A percentile compares a stretch with the other conserved stretches of the same genome.
These are phyloP conservation scores for Colletotrichum viniferum DNA, from an alignment of 2,329 filamentous ascomycete species.

Conservation along the genomic window DNA sequence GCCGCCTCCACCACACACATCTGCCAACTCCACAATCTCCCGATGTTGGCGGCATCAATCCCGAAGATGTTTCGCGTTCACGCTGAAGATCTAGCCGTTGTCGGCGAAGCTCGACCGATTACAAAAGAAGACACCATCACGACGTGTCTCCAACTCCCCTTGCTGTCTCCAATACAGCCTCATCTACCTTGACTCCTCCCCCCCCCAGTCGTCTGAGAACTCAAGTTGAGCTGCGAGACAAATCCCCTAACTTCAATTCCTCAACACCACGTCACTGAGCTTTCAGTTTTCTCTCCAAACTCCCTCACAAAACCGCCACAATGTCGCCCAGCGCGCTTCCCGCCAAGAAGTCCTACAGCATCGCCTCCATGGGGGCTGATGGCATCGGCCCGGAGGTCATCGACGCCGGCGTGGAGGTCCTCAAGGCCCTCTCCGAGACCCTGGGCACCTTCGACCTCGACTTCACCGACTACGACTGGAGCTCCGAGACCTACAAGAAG, in stretches of 20 bases:
- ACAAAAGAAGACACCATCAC: conserved; percentile 13
- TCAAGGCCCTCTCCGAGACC: conserved; percentile 56
- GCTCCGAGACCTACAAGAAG: conserved; percentile 68
- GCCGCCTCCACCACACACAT: neutral
- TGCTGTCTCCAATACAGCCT: neutral
- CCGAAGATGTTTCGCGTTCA: neutral
- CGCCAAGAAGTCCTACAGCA: conserved; percentile 44
- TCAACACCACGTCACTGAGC: neutral
- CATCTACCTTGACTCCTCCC: neutral
- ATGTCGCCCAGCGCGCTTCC: conserved; percentile 22
- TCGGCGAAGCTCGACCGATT: neutral
- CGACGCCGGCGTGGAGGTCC: conserved; percentile 61
- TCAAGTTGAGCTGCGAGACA: neutral
- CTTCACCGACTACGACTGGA: conserved; percentile 71
- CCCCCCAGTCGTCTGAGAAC: neutral
- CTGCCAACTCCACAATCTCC: conserved; percentile 1
- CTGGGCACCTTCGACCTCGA: conserved; percentile 63
- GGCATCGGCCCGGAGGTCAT: conserved; percentile 70
- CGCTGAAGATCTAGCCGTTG: conserved; percentile 2
- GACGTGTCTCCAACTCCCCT: neutral
- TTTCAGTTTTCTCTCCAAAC: too few relatives aligned
- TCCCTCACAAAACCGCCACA: neutral
- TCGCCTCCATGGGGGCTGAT: conserved; percentile 67
- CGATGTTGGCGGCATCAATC: neutral
- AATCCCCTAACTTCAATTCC: neutral